Evolutionary conservation across 225 moss, liverwort and hornwort genomes (phyloP).

Genomic region (Ulota crispa): DNA sequence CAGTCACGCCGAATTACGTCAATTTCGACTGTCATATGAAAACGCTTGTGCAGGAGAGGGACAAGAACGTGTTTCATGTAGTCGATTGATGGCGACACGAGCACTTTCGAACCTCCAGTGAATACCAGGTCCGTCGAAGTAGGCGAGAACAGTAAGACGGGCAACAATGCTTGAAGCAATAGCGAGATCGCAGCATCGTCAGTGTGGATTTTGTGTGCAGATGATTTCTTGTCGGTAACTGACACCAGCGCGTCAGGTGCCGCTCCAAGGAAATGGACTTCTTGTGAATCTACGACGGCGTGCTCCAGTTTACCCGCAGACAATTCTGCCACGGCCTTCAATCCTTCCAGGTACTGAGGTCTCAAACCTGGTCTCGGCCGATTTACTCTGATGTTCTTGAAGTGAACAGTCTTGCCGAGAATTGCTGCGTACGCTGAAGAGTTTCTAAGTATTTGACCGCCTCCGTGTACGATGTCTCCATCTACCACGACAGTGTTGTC

Average conservation of each 20-base stretch:
- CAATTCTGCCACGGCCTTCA: slow-evolving; percentile 16
- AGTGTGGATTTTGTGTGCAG: slow-evolving; percentile 4
- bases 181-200: slow-evolving; percentile 16
- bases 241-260: background rate
- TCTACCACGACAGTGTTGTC: slow-evolving; percentile 13
- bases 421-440: slow-evolving; percentile 50
- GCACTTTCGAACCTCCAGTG: slow-evolving; percentile 14
- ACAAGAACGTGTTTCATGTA: slow-evolving; percentile 30
- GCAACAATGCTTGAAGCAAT: slow-evolving; percentile 23
- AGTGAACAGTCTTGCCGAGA: slow-evolving; percentile 34
- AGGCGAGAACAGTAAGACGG: slow-evolving; percentile 23
- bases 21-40: slow-evolving; percentile 39
- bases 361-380: slow-evolving; percentile 41
- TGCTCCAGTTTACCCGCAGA: background rate
- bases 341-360: slow-evolving; percentile 29
- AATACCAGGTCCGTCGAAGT: background rate
- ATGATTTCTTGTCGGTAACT: background rate
- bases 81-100: slow-evolving; percentile 15
- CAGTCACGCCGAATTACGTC: slow-evolving; percentile 40
- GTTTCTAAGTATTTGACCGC: slow-evolving; percentile 51
- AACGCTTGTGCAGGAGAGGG: slow-evolving; percentile 11
- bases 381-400: slow-evolving; percentile 38
- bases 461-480: slow-evolving; percentile 19
- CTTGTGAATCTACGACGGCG: slow-evolving; percentile 21
- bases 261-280: slow-evolving; percentile 14